phyloP scores from a whole-genome alignment of 192 early-diverging fungal species.

The Coemansia sp. region DNA sequence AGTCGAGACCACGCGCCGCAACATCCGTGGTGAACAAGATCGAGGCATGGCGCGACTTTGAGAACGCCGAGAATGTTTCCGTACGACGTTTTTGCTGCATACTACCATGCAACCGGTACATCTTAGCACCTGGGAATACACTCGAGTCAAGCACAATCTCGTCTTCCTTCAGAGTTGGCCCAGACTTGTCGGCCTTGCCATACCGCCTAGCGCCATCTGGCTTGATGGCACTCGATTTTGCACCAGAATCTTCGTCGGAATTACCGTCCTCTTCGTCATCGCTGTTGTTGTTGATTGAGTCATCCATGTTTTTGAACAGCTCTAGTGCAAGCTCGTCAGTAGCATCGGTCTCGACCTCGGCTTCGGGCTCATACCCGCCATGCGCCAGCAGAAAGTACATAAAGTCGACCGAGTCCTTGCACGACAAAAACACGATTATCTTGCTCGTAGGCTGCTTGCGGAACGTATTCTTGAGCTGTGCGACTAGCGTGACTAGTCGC shows the following conservation, averaged over 20 bases:
- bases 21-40: constrained; percentile 96
- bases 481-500: constrained; percentile 82
- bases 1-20: constrained; percentile 95
- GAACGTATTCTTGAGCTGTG: constrained; percentile 67
- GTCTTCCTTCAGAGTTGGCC: constrained; percentile 37
- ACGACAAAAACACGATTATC: constrained; percentile 93
- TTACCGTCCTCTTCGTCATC: constrained; percentile 29
- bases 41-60: constrained; percentile 57
- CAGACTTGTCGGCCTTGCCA: constrained; percentile 18
- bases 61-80: constrained; percentile 74
- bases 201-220: not conserved
- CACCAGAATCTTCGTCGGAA: constrained; percentile 19
- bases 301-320: constrained; percentile 38
- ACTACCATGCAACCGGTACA: constrained; percentile 90
- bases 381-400: constrained; percentile 83
- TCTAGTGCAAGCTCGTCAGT: constrained; percentile 58
- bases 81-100: constrained; percentile 80
- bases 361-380: constrained; percentile 44
- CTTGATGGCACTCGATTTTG: constrained; percentile 6
- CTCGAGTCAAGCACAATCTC: constrained; percentile 50
- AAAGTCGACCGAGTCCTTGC: constrained; percentile 94
- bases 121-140: constrained; percentile 66
- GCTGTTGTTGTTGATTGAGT: constrained; percentile 14
- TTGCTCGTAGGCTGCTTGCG: constrained; percentile 38
- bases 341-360: constrained; percentile 42